These are phyloP conservation scores for Umbellularia californica DNA, from an alignment of 164 flowering plant genomes.

Conservation along the genomic window DNA sequence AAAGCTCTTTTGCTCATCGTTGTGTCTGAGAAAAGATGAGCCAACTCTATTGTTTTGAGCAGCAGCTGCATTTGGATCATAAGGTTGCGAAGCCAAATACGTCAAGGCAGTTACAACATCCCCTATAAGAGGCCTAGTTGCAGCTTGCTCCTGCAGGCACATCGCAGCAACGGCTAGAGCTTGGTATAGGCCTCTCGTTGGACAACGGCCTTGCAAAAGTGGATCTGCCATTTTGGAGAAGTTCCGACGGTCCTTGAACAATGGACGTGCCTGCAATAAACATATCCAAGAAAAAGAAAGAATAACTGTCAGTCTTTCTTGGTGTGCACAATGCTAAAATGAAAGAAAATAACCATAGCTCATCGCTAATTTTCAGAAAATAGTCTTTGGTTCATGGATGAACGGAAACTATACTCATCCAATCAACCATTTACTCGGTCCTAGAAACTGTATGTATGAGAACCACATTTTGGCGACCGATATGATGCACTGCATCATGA, in stretches of 20 bases:
- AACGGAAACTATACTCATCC: not conserved
- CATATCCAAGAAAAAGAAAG: not conserved
- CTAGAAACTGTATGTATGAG: not conserved
- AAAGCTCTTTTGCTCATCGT: slow-evolving; percentile 40
- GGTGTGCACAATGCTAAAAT: not conserved
- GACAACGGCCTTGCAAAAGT: slow-evolving; percentile 76
- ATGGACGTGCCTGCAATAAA: slow-evolving; percentile 74
- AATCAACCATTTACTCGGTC: not conserved
- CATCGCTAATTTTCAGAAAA: not conserved
- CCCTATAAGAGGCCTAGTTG: slow-evolving; percentile 87
- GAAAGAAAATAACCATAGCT: not conserved
- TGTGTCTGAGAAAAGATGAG: slow-evolving; percentile 51
- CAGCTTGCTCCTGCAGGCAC: slow-evolving; percentile 96
- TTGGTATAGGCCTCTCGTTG: slow-evolving; percentile 90
- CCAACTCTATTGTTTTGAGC: slow-evolving; percentile 47
- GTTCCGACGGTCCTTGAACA: slow-evolving; percentile 85
- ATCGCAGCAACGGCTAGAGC: slow-evolving; percentile 97
- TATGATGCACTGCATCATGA: no score
- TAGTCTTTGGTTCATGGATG: not conserved
- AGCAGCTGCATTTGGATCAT: slow-evolving; percentile 57
- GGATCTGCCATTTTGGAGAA: slow-evolving; percentile 98
- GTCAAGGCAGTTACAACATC: slow-evolving; percentile 94
- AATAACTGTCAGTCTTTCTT: not conserved
- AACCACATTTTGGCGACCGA: no score
- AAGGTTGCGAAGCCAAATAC: slow-evolving; percentile 82